Conservation (phyloP, 352 stramenopile genomes). For the Blastocystis sp. region DNA sequence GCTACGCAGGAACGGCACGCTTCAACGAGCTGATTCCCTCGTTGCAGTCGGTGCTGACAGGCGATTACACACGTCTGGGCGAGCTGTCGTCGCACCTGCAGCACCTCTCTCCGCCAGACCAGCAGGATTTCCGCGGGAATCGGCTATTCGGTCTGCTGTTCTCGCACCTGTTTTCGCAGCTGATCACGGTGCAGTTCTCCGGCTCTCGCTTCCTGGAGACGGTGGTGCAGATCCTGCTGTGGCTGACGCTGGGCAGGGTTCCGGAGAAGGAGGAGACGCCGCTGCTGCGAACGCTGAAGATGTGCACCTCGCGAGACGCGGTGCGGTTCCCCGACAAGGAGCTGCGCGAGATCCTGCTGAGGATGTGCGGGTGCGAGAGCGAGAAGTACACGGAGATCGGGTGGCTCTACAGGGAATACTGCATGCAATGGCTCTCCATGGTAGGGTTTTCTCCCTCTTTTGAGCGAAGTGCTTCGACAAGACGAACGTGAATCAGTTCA, state of each 20-base stretch:
- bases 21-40: not conserved
- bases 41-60: not conserved
- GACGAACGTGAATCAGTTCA: not conserved
- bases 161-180: not conserved
- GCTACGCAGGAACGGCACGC: not conserved
- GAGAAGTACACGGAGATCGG: not conserved
- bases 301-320: conserved; percentile 9
- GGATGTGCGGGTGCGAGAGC: not conserved
- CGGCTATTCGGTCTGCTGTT: not conserved
- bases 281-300: not conserved
- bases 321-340: not conserved
- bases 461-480: not conserved
- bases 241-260: not conserved
- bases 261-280: conserved; percentile 2
- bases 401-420: conserved; percentile 48
- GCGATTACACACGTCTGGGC: not conserved
- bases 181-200: not conserved
- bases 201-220: not conserved
- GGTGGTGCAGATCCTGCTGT: not conserved
- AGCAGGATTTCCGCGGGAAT: not conserved
- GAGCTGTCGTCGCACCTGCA: not conserved
- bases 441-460: not conserved
- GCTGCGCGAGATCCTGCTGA: not conserved
- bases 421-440: not conserved
- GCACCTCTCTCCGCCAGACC: not conserved